These are phyloP conservation scores for Cucurbita ficifolia DNA, from an alignment of 306 rosid genomes.

Conservation along the genomic window DNA sequence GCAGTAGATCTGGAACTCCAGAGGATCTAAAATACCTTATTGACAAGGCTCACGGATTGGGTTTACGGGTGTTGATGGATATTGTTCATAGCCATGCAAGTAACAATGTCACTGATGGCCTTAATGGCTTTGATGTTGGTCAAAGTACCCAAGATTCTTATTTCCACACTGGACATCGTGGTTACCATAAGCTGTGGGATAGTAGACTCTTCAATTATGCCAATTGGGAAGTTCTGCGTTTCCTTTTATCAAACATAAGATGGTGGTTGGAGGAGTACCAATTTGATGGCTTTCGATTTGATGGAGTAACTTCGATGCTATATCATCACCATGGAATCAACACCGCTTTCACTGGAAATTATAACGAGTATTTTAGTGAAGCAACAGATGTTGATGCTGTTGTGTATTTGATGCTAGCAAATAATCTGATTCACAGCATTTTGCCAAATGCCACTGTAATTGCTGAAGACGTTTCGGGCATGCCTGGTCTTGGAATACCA, in stretches of 20 bases:
- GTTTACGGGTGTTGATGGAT: slow-evolving; percentile 81
- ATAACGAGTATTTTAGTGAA: slow-evolving; percentile 80
- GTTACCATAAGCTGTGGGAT: slow-evolving; percentile 91
- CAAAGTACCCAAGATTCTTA: slow-evolving; percentile 80
- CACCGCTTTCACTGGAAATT: slow-evolving; percentile 58
- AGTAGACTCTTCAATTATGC: slow-evolving; percentile 88
- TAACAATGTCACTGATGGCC: slow-evolving; percentile 83
- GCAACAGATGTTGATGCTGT: slow-evolving; percentile 80
- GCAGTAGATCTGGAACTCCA: slow-evolving; percentile 94
- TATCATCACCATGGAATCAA: slow-evolving; percentile 95
- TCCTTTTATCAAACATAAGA: slow-evolving; percentile 75
- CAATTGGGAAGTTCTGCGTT: slow-evolving; percentile 98
- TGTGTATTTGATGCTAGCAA: slow-evolving; percentile 90
- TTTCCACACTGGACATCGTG: slow-evolving; percentile 78
- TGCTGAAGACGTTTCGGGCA: slow-evolving; percentile 98
- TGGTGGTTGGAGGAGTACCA: slow-evolving; percentile 95
- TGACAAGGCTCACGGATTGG: slow-evolving; percentile 88
- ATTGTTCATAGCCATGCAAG: slow-evolving; percentile 95
- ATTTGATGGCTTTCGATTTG: slow-evolving; percentile 94
- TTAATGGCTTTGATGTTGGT: slow-evolving; percentile 92
- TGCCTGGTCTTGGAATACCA: slow-evolving; percentile 80
- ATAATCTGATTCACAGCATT: slow-evolving; percentile 44
- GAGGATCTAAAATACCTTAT: slow-evolving; percentile 90
- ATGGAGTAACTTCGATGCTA: slow-evolving; percentile 92
- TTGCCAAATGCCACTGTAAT: slow-evolving; percentile 75